Percentiles rank a stretch among this genome's conserved stretches.
Conservation (phyloP, 208 protist genomes). For the Herpetomonas tarakana region DNA sequence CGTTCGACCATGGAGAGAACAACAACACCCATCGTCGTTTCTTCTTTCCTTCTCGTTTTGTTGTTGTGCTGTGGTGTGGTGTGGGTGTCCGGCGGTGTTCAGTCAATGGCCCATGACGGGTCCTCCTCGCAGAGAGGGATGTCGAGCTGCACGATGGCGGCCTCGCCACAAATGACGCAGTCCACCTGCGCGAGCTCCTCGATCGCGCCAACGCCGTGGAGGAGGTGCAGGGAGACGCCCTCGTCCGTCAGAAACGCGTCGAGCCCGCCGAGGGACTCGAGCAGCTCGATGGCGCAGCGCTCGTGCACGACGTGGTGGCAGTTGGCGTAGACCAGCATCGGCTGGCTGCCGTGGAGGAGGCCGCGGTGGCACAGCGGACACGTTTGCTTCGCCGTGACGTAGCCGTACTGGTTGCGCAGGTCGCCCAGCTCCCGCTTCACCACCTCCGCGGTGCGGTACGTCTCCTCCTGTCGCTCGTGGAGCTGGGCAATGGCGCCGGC, state of each 20-base stretch:
- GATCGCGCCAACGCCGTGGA: conserved; percentile 39
- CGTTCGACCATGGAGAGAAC: too few relatives aligned
- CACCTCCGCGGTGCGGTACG: conserved; percentile 75
- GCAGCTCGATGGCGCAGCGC: conserved; percentile 44
- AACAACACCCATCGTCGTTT: background rate
- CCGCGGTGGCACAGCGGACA: conserved; percentile 82
- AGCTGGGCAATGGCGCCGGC: conserved; percentile 79
- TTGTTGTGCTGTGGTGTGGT: background rate
- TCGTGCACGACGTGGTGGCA: conserved; percentile 85
- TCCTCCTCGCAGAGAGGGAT: conserved; percentile 47
- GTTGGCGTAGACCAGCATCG: conserved; percentile 77
- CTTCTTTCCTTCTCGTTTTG: conserved; percentile 2
- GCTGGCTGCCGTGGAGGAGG: conserved; percentile 34
- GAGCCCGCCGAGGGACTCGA: conserved; percentile 53
- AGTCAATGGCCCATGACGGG: conserved; percentile 38
- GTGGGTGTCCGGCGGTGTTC: background rate
- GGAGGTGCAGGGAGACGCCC: conserved; percentile 48
- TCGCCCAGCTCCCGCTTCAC: conserved; percentile 92
- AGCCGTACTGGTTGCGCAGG: conserved; percentile 75
- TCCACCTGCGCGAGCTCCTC: conserved; percentile 60
- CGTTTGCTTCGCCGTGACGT: conserved; percentile 75
- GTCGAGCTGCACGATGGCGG: conserved; percentile 61
- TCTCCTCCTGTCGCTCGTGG: conserved; percentile 83
- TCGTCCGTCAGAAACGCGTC: conserved; percentile 68
- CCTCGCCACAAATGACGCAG: conserved; percentile 81